Evolutionary conservation across 2,329 filamentous ascomycete species (phyloP), one percentile per base, ranked within the genome.

Genomic region (Samsoniella hepiali): DNA sequence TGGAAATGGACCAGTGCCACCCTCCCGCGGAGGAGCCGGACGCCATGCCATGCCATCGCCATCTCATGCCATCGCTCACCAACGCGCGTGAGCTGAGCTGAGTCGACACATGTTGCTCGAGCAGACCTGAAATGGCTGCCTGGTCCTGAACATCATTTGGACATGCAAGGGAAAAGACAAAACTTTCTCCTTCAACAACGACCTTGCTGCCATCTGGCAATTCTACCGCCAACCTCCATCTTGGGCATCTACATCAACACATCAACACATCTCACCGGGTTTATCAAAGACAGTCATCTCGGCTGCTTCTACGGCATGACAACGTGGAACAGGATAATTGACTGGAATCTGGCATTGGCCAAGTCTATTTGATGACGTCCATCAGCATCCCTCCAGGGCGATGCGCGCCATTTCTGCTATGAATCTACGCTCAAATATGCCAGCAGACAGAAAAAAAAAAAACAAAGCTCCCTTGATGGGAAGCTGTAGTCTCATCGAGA

Each of bases 381-480:
- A 60, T 40, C n/a, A 31, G 32, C 11, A 51, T 38, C 47, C 47
- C 36, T 42, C 31, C 9, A 59, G 45, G 44, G 15, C 15, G 4
- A 59, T 59, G 36, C 47, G 34, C 47, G 58, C 47, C 47, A 44
- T 15, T 44, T 42, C 27, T 60, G 58, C 58, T 60, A 53, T 60
- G 58, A 53, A 60, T 42, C 47, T 47, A 44, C 58, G 58, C 58
- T 60, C 36, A 53, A 44, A 60, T 59, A 60, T 60, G 58, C 58
- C 58, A 60, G 38, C 58, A 60, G 22, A 44, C 7, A 10, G 9
- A 53, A 60, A 32, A 29, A 11, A 38, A 49, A 44, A 51, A 51
- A 50, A 58, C 5, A 34, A 38, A 38, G 8, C 5, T 42, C 22
- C 57, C 45, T 9, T 6, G 13, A 36, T 15, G 36, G 58, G 47